These are phyloP conservation scores for Thermothelomyces thermophilus DNA, from an alignment of 2,329 filamentous ascomycete genomes.

Conservation along the genomic window DNA sequence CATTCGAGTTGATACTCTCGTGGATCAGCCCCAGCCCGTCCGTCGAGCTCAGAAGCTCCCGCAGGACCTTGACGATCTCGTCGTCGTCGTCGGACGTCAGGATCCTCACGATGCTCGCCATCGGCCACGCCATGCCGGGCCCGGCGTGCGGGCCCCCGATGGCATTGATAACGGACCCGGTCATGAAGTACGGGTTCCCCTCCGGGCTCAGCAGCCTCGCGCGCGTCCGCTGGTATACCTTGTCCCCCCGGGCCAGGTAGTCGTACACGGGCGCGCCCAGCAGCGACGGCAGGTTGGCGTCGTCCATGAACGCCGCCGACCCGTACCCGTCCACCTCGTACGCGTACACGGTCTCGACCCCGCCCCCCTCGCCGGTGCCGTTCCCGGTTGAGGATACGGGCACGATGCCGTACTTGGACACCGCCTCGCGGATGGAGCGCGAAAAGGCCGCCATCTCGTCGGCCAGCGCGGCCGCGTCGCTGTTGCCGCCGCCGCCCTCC, in stretches of 20 bases:
- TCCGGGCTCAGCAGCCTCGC: constrained; percentile 59
- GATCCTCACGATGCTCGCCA: constrained; percentile 73
- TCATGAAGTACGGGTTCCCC: constrained; percentile 65
- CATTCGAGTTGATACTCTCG: constrained; percentile 67
- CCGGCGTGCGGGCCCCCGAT: constrained; percentile 48
- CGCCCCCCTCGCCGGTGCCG: constrained; percentile 32
- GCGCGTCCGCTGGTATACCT: constrained; percentile 66
- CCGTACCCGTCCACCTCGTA: constrained; percentile 69
- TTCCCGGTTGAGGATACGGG: constrained; percentile 25
- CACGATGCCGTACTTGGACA: constrained; percentile 40
- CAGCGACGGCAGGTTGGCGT: constrained; percentile 59
- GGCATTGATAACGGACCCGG: constrained; percentile 44
- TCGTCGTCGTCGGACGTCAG: constrained; percentile 69
- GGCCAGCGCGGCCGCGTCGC: constrained; percentile 40
- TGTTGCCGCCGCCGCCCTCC: constrained; percentile 13
- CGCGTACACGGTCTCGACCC: constrained; percentile 57
- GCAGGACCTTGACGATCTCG: constrained; percentile 65
- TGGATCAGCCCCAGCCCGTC: constrained; percentile 72
- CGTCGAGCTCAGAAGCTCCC: constrained; percentile 59
- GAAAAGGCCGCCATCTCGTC: constrained; percentile 52
- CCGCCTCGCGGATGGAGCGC: constrained; percentile 37
- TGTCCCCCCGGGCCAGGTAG: constrained; percentile 48
- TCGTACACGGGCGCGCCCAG: constrained; percentile 56
- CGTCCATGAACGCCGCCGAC: constrained; percentile 54
- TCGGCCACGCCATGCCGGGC: constrained; percentile 76